Base-by-base conservation (phyloP, 768 basidiomycete genomes). In the Suillus plorans region DNA sequence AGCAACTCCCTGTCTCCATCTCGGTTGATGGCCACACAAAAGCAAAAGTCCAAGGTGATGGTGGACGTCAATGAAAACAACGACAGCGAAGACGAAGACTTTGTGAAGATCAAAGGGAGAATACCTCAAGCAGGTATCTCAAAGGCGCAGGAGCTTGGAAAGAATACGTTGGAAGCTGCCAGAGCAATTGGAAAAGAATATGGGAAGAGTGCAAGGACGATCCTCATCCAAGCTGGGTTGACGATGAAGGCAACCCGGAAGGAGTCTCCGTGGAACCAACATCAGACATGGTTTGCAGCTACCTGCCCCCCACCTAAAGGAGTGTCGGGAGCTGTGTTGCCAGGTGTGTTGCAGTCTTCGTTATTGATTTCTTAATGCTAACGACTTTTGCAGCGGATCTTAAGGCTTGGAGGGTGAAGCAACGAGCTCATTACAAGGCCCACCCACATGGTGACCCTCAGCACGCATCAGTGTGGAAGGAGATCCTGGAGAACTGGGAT, bases 161-260 rank as follows among this genome's bases (percentile, higher is more conserved):
- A n/a, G 20, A 55, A 55, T 12, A 60, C 22, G 0, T 5, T 60
- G 34, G 59, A 18, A 60, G 39, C 39, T 1, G 13, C 59, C 34
- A 25, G 10, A 47, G 45, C 0, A 16, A 3, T 60, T 1, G 14
- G 41, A 10, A 47, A 41, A 28, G 20, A 60, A 22, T 60, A 60
- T 60, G 41, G 41, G 20, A 60, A 60, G 13, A 60, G 59, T 49
- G 59, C 14, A 1, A 41, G 59, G 31, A 60, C 8, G 20, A 60
- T 60, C 22, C 39, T 60, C 39, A 60, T 60, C 2, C 22, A 60
- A n/a, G 59, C 39, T 3, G 59, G 59, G 22, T n/a, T 60, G 59
- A 36, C 16, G 13, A 41, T 41, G 41, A 60, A 60, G 59, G 25
- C 59, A 1, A 47, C 39, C 58, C 12, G 12, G 31, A 55, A 55